Evolutionary conservation across 2,329 filamentous ascomycete genomes (phyloP).

Genomic region (Colletotrichum eremochloae): DNA sequence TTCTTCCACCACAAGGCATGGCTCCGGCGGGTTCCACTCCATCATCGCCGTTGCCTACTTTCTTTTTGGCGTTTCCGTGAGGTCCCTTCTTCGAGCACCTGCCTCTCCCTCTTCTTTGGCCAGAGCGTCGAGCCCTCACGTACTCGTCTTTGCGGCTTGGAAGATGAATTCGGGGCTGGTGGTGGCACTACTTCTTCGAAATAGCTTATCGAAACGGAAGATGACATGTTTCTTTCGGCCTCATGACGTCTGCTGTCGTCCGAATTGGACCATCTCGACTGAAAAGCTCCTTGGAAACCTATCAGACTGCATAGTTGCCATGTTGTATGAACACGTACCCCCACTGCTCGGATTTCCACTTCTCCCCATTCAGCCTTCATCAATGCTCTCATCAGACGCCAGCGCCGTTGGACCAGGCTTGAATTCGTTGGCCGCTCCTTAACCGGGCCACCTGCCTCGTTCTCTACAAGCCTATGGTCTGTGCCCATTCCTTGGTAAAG

Average conservation of each 20-base stretch:
- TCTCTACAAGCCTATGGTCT: neutral
- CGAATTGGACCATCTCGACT: neutral
- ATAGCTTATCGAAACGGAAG: neutral
- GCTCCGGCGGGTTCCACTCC: neutral
- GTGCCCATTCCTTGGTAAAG: neutral
- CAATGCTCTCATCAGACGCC: neutral
- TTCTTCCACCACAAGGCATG: neutral
- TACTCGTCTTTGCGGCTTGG: too few relatives aligned
- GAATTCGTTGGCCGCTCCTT: neutral
- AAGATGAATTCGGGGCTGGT: too few relatives aligned
- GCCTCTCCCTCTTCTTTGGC: too few relatives aligned
- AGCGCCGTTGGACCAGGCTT: neutral
- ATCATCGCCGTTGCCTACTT: neutral
- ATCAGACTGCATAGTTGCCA: neutral
- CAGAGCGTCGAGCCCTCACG: too few relatives aligned
- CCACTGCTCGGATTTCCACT: neutral
- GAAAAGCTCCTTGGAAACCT: neutral
- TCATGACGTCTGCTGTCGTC: neutral
- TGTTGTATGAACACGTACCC: neutral
- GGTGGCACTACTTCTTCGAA: too few relatives aligned
- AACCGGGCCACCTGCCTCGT: neutral
- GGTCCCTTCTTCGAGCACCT: too few relatives aligned
- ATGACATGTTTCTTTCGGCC: neutral
- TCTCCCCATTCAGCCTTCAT: neutral
- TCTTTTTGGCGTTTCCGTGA: neutral